phyloP scores from a whole-genome alignment of 495 filamentous ascomycete genomes.

The Penicillium maclennaniae region DNA sequence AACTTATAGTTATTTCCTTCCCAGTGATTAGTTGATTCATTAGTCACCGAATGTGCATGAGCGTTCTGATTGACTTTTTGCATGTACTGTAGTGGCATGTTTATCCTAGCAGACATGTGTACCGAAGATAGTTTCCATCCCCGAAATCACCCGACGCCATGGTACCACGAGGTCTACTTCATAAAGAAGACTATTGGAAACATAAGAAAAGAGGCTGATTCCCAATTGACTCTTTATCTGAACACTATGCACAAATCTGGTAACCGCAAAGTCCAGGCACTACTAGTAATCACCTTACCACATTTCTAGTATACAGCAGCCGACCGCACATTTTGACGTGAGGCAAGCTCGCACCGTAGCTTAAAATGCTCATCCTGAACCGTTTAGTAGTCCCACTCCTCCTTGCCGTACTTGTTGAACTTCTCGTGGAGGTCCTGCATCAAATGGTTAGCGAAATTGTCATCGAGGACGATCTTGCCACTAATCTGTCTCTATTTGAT shows the following conservation, averaged over 20 bases:
- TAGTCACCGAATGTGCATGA: constrained; percentile 9
- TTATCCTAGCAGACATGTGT: background rate
- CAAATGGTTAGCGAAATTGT: constrained; percentile 5
- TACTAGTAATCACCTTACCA: constrained; percentile 21
- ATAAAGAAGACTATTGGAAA: background rate
- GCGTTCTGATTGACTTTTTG: too few relatives aligned
- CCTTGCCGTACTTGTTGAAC: constrained; percentile 99
- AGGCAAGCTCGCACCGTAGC: constrained; percentile 13
- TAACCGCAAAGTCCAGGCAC: constrained; percentile 22
- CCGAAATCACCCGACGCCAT: background rate
- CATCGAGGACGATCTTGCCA: background rate
- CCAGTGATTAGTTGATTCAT: constrained; percentile 12
- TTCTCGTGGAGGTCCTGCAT: constrained; percentile 79
- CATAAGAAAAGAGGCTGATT: constrained; percentile 27
- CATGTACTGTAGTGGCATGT: background rate
- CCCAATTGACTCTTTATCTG: constrained; percentile 34
- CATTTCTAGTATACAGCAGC: constrained; percentile 66
- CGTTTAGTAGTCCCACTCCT: constrained; percentile 52
- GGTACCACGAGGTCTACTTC: background rate
- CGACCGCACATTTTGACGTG: constrained; percentile 47
- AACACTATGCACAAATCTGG: constrained; percentile 42
- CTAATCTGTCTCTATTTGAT: background rate
- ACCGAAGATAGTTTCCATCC: background rate
- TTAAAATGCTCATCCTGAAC: constrained; percentile 13
- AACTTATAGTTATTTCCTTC: constrained; percentile 18